A percentile compares a stretch with the other conserved stretches of the same genome.
These are phyloP conservation scores for Solanum commersonii DNA, from an alignment of 257 asterid genomes.

Conservation along the genomic window DNA sequence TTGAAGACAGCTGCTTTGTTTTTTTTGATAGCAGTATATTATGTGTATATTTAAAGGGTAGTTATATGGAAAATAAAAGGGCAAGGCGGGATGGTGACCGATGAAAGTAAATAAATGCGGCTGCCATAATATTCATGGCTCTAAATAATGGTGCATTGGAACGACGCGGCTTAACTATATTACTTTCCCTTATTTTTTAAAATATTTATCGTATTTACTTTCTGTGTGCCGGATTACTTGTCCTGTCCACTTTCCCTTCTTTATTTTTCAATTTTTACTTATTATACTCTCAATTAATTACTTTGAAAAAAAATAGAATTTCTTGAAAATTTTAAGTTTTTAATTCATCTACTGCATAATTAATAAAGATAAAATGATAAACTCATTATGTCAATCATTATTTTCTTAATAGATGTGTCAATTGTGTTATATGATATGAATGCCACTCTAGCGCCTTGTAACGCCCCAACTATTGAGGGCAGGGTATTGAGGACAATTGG, in stretches of 20 bases:
- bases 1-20: not conserved
- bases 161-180: not conserved
- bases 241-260: too few relatives aligned
- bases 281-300: too few relatives aligned
- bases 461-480: not conserved
- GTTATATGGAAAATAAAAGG: not conserved
- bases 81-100: not conserved
- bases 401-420: too few relatives aligned
- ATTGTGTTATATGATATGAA: not conserved
- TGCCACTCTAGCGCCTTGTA: not conserved
- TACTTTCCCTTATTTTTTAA: too few relatives aligned
- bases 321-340: too few relatives aligned
- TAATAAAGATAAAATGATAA: fast-evolving
- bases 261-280: too few relatives aligned
- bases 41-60: not conserved
- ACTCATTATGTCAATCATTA: too few relatives aligned
- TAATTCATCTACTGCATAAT: too few relatives aligned
- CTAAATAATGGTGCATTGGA: not conserved
- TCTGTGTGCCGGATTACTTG: too few relatives aligned
- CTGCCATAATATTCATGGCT: not conserved
- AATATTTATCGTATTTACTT: too few relatives aligned
- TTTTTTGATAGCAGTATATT: not conserved
- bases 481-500: too few relatives aligned
- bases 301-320: too few relatives aligned
- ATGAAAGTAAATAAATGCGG: not conserved